Conservation (phyloP, 2,329 filamentous ascomycete species). For the Diaporthe batatas region DNA sequence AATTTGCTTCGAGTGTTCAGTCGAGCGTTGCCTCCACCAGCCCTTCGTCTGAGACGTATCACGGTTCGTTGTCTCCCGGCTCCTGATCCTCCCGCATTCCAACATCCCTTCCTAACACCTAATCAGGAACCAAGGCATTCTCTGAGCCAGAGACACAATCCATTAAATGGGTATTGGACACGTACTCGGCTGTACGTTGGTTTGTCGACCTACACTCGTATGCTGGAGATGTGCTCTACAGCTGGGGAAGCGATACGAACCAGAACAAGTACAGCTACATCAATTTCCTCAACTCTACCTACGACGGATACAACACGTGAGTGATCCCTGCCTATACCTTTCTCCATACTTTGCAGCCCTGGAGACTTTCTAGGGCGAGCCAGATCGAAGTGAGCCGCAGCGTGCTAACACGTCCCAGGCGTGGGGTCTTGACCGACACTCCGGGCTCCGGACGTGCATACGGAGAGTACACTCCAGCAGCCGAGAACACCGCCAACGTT, state of each 20-base stretch:
- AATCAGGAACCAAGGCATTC: constrained; percentile 54
- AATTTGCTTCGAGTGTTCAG: constrained; percentile 57
- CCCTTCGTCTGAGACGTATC: constrained; percentile 62
- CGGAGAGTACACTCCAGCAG: constrained; percentile 59
- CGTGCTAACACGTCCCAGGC: constrained; percentile 41
- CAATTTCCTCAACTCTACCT: constrained; percentile 67
- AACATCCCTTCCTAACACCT: neutral
- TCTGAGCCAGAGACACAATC: constrained; percentile 70
- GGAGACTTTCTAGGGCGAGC: neutral
- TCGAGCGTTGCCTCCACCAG: constrained; percentile 55
- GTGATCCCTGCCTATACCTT: constrained; percentile 37
- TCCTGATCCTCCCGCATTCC: neutral
- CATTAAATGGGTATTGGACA: constrained; percentile 65
- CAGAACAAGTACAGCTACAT: constrained; percentile 60
- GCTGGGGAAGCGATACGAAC: constrained; percentile 68
- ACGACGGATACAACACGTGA: constrained; percentile 54
- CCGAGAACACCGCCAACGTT: constrained; percentile 53
- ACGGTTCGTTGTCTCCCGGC: constrained; percentile 51
- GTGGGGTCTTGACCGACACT: constrained; percentile 59
- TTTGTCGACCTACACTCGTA: constrained; percentile 71
- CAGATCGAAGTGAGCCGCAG: neutral
- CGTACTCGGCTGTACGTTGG: constrained; percentile 65
- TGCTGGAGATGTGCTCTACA: constrained; percentile 65
- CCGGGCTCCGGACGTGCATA: constrained; percentile 52
- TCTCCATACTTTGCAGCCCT: neutral